Percentiles rank a stretch among this genome's conserved stretches.
Conservation (phyloP, 2,329 filamentous ascomycete species). For the Arthrobotrys musiformis region DNA sequence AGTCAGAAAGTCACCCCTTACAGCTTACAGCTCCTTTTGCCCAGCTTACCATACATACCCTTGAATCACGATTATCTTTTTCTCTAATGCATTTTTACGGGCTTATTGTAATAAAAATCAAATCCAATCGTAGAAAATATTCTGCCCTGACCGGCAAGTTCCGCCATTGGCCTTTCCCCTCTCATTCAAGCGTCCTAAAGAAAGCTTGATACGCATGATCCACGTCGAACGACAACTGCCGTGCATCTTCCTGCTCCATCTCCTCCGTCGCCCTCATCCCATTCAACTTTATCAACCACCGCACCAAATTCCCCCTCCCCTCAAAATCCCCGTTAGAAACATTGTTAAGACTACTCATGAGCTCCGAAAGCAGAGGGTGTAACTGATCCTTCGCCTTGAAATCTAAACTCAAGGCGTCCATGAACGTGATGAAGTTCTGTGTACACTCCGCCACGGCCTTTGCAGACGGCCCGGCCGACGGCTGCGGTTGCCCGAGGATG, state of each 20-base stretch:
- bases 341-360: slow-evolving; percentile 96
- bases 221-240: slow-evolving; percentile 59
- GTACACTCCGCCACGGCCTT: slow-evolving; percentile 74
- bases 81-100: slow-evolving; percentile 26
- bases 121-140: too few relatives aligned
- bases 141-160: not conserved
- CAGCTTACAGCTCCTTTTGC: not conserved
- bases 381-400: slow-evolving; percentile 93
- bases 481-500: slow-evolving; percentile 61
- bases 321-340: slow-evolving; percentile 91
- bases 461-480: slow-evolving; percentile 63
- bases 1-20: slow-evolving; percentile 22
- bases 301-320: slow-evolving; percentile 93
- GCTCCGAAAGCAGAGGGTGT: slow-evolving; percentile 92
- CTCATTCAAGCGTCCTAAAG: slow-evolving; percentile 52
- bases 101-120: slow-evolving; percentile 21
- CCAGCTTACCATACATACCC: slow-evolving; percentile 8
- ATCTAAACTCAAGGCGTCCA: slow-evolving; percentile 92
- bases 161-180: slow-evolving; percentile 17
- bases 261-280: slow-evolving; percentile 98
- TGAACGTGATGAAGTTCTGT: slow-evolving; percentile 97
- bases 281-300: slow-evolving; percentile 96
- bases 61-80: slow-evolving; percentile 21
- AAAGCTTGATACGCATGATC: slow-evolving; percentile 60
- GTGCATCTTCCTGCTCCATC: slow-evolving; percentile 81